Percentiles rank a stretch among this genome's conserved stretches.
Conservation (phyloP, 1,284 basidiomycete genomes). For the Cutaneotrichosporon sp. region DNA sequence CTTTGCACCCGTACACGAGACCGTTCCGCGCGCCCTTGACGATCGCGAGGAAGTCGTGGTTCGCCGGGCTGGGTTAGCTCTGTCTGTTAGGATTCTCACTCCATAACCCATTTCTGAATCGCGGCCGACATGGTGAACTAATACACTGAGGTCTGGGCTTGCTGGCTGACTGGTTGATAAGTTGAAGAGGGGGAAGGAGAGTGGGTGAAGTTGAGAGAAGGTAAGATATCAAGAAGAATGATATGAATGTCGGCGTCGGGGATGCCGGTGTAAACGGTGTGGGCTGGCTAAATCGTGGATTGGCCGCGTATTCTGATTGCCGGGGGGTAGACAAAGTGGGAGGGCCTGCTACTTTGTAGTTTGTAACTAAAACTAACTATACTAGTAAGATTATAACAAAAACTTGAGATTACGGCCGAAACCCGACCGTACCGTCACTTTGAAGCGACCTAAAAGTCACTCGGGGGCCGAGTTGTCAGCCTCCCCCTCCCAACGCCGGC, state of each 20-base stretch:
- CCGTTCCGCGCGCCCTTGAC: slow-evolving; percentile 95
- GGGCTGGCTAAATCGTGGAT: not conserved
- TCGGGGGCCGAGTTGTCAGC: too few species aligned
- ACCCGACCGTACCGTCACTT: not conserved
- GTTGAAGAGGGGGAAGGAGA: too few species aligned
- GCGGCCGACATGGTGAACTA: slow-evolving; percentile 18
- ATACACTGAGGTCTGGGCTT: not conserved
- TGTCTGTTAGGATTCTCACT: slow-evolving; percentile 14
- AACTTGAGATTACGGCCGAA: not conserved
- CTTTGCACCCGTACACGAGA: slow-evolving; percentile 81
- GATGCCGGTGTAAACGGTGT: not conserved
- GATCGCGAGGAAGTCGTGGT: slow-evolving; percentile 86
- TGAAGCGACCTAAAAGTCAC: too few species aligned
- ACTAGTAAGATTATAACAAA: too few species aligned
- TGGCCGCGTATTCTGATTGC: slow-evolving; percentile 1
- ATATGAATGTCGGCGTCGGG: not conserved
- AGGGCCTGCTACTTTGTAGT: too few species aligned
- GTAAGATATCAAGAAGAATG: too few species aligned
- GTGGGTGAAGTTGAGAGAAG: not conserved
- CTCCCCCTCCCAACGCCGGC: too few species aligned
- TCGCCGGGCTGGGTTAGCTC: slow-evolving; percentile 59
- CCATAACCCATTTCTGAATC: slow-evolving; percentile 25
- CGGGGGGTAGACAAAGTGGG: not conserved
- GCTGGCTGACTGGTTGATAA: not conserved
- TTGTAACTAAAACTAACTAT: too few species aligned